These are phyloP conservation scores for Cenchrus purpureus DNA, from an alignment of 176 grass and related monocot species.

Conservation along the genomic window DNA sequence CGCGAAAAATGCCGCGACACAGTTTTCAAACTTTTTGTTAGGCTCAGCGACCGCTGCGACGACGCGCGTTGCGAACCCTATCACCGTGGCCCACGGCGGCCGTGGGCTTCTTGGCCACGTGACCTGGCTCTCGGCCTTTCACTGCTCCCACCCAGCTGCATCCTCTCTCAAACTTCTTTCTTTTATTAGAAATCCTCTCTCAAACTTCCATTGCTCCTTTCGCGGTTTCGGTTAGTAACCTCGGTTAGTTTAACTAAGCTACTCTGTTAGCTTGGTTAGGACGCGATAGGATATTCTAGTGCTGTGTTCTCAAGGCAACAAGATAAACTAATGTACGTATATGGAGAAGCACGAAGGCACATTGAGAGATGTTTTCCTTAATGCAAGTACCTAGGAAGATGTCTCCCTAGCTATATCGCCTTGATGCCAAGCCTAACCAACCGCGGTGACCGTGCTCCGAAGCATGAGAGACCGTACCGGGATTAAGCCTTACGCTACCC, in stretches of 20 bases:
- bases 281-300: background rate
- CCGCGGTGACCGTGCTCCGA: conserved; percentile 5
- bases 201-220: no score
- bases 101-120: no score
- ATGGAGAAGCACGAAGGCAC: conserved; percentile 44
- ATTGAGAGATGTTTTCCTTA: conserved; percentile 42
- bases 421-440: background rate
- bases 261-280: conserved; percentile 12
- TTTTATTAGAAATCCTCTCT: no score
- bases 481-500: conserved; percentile 3
- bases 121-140: background rate
- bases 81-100: background rate
- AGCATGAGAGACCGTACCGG: background rate
- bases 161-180: no score
- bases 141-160: no score
- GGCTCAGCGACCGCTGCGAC: no score
- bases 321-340: conserved; percentile 6
- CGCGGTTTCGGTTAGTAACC: background rate
- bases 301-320: conserved; percentile 35
- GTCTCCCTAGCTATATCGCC: conserved; percentile 23
- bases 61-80: no score
- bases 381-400: conserved; percentile 43
- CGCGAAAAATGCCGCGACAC: no score
- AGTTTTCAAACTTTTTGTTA: no score
- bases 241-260: conserved; percentile 8